Evolutionary conservation across 768 basidiomycete genomes (phyloP).

Genomic region (Suillus subalutaceus): DNA sequence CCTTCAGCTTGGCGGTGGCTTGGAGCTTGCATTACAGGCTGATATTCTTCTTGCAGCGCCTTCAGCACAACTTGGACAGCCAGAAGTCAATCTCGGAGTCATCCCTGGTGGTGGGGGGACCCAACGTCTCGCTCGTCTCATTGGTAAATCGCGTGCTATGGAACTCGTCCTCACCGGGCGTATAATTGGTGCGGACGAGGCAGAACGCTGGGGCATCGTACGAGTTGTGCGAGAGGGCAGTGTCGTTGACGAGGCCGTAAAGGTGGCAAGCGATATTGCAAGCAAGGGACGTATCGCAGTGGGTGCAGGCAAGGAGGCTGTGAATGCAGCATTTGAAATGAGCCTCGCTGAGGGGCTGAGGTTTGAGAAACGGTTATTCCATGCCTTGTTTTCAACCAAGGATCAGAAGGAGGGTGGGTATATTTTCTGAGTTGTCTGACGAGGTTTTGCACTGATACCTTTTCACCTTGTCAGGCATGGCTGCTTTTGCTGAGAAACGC

Average conservation of each 20-base stretch:
- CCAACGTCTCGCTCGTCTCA: slow-evolving; percentile 80
- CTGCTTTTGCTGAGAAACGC: slow-evolving; percentile 92
- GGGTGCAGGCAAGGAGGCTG: slow-evolving; percentile 89
- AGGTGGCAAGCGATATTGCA: slow-evolving; percentile 77
- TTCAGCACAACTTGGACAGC: slow-evolving; percentile 91
- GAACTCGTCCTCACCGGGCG: slow-evolving; percentile 91
- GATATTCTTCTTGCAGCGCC: slow-evolving; percentile 94
- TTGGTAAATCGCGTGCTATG: slow-evolving; percentile 95
- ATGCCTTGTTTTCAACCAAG: slow-evolving; percentile 87
- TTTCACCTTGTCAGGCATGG: slow-evolving; percentile 68
- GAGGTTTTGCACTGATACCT: slow-evolving; percentile 11
- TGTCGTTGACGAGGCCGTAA: slow-evolving; percentile 86
- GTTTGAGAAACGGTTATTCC: slow-evolving; percentile 90
- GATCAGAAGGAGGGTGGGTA: slow-evolving; percentile 92
- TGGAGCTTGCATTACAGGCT: slow-evolving; percentile 95
- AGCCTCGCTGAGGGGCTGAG: slow-evolving; percentile 80
- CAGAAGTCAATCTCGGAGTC: slow-evolving; percentile 93
- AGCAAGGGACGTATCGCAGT: slow-evolving; percentile 83
- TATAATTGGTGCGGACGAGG: slow-evolving; percentile 78
- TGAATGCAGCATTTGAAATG: slow-evolving; percentile 91
- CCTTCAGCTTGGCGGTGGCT: slow-evolving; percentile 89
- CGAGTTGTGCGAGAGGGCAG: slow-evolving; percentile 76
- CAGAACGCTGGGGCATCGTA: slow-evolving; percentile 86
- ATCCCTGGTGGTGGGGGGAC: slow-evolving; percentile 96
- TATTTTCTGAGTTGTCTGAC: neutral